Base-by-base conservation (phyloP, 352 stramenopile species). In the Phytophthora cactorum region DNA sequence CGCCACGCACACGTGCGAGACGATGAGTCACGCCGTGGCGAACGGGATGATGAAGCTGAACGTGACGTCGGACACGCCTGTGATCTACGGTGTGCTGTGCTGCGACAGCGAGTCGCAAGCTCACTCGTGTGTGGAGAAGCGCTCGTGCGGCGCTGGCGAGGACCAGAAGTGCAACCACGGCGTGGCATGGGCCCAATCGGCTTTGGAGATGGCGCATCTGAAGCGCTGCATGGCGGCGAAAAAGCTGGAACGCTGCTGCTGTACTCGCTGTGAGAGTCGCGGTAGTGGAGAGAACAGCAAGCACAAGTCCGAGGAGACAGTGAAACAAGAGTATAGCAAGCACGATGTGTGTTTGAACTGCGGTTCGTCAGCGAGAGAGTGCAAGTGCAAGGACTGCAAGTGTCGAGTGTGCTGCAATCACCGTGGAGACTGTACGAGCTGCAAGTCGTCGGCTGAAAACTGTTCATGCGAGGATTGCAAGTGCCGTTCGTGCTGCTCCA, bases 1-100 rank as follows among this genome's bases (percentile, higher is more conserved):
- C 27, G 91, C 96, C 14, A 99, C 97, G 15, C 97, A 98, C 79
- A 93, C 98, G 74, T 99, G 98, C 72, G 96, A 99, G 86, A 99
- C 98, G 72, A 98, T 99, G 77, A 91, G 88, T 52, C 91, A 98
- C 52, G 90, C 97, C 32, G 89, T 98, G 22, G 81, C 92, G 25
- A 92, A 92, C 72, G 97, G 93, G 34, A 91, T 99, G 62, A 99
- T 99, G 97, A 92, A 97, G 73, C 92, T 99, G 46, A 95, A 95
- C 60, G 78, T 99, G 39, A 88, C 92, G 71, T 98, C 90, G 2
- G 79, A 85, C n/a, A 88, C 78, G 34, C 88, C 90, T 10, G 82
- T 95, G 22, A 72, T 96, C 50, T 95, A 91, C 52, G 93, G 92
- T 8, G 88, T 99, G 15, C 82, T 99, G 32, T 98, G 95, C 45